Base-by-base conservation (phyloP, 225 moss, liverwort and hornwort genomes). In the Pseudisothecium myosuroides region DNA sequence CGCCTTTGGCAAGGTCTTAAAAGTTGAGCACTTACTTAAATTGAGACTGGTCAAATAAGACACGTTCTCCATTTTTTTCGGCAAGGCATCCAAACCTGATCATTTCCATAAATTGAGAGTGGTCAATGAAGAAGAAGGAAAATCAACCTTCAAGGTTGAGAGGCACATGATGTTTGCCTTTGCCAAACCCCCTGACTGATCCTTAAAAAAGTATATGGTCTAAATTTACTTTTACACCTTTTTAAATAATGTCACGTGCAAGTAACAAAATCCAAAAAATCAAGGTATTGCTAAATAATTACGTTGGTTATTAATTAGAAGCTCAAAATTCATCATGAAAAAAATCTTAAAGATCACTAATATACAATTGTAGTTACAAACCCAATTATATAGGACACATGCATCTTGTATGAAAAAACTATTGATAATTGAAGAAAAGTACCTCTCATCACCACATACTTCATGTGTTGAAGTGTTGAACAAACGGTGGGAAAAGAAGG, bases 131-230 rank as follows among this genome's bases (percentile, higher is more conserved):
- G 0, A 43, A 9, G 7, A 73, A 17, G 17, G 2, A 73, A 73
- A 1, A 29, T 22, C 8, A 73, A 17, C 10, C 4, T 45, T 74
- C 11, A 74, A 29, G 0, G 11, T 74, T 47, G 29, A 74, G 1
- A 47, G 1, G 18, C 47, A 47, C 4, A 47, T 47, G 6, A 11
- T 74, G 2, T 27, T 29, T 29, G 29, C 16, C 16, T 28, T 1
- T 15, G 0, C 2, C 3, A 41, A 41, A 3, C 1, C 26, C 1
- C 15, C 2, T 2, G 4, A 12, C 4, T n/a, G 7, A 41, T 28
- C 45, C 10, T 43, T 73, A 2, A 6, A 7, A 45, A 5, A 72
- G 3, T 28, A 0, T 17, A 17, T 17, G 28, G 26, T 71, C 5
- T 23, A 7, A 24, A 1, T 0, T 45, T 28, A 2, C 3, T 73